These are phyloP conservation scores for Boletus mariae DNA, from an alignment of 1,284 basidiomycete genomes.

Conservation along the genomic window DNA sequence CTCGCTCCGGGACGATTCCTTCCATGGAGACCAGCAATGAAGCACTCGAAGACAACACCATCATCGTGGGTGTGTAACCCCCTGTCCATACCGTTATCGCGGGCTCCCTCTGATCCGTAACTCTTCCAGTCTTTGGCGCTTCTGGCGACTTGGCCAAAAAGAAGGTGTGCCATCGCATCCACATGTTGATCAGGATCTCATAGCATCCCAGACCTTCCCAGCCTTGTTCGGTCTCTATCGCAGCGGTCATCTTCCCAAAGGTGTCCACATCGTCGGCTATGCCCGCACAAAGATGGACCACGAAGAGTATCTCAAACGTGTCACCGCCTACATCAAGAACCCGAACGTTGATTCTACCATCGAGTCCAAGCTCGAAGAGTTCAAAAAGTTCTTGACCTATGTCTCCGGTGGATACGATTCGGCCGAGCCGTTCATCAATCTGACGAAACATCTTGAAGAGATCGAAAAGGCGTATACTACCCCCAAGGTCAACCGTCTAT, in stretches of 20 bases:
- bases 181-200: neutral
- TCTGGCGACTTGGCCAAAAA: constrained; percentile 99
- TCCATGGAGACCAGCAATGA: constrained; percentile 78
- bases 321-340: constrained; percentile 81
- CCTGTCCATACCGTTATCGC: constrained; percentile 14
- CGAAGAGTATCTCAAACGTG: constrained; percentile 81
- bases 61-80: constrained; percentile 71
- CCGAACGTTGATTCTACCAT: constrained; percentile 58
- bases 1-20: constrained; percentile 78
- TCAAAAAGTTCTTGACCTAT: constrained; percentile 79
- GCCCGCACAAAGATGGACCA: constrained; percentile 93
- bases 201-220: constrained; percentile 73
- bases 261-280: constrained; percentile 89
- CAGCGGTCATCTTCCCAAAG: constrained; percentile 76
- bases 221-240: constrained; percentile 88
- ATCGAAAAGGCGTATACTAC: constrained; percentile 71
- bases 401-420: constrained; percentile 88
- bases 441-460: constrained; percentile 73
- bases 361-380: constrained; percentile 68
- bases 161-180: constrained; percentile 60
- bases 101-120: constrained; percentile 13
- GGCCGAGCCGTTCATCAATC: constrained; percentile 68
- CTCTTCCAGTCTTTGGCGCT: constrained; percentile 80
- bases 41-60: constrained; percentile 79
- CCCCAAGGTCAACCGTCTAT: constrained; percentile 73